Evolutionary conservation across 257 asterid genomes (phyloP), one percentile per base, ranked within the genome.

Genomic region (Cynanchum wilfordii): DNA sequence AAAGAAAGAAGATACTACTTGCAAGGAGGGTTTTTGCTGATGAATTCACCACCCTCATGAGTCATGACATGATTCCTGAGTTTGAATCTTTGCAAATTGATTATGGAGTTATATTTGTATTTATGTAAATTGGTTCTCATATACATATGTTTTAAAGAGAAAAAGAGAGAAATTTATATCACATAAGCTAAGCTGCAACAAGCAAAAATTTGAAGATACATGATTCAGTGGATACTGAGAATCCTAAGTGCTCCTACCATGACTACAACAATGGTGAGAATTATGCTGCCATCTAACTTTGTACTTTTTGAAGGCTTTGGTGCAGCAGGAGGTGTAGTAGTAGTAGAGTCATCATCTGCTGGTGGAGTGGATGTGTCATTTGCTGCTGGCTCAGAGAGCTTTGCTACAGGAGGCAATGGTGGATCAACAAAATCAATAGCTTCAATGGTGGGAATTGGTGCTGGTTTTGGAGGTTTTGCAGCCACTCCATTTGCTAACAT

Each of bases 391-490:
- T 69, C 74, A 25, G 73, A 0, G 5, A 68, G 33, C 42, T 68
- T 69, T 55, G 65, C 44, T 8, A 75, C 70, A 4, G 79, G 70
- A 47, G 79, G 79, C 42, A 75, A 19, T 45, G 79, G 29, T 13
- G 79, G 79, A 62, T 68, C 79, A 59, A 47, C 65, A 4, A 75
- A 60, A 59, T 69, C 79, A n/a, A 47, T 57, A 22, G 64, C 50
- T 68, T 75, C 20, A 9, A 75, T 73, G 27, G 72, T 74, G 30
- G 79, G 79, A 6, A 33, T 13, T 10, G 79, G 79, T 69, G 79
- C 74, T 5, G 70, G 75, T 47, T 47, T 22, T 0, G 79, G 79
- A 8, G 79, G 79, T 58, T 68, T 68, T n/a, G 79, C 74, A 22
- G 75, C 12, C 25, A 59, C 65, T 16, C 44, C 64, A 36, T 59